These are phyloP conservation scores for Malus hybrid DNA, from an alignment of 331 rosid genomes.

Conservation along the genomic window DNA sequence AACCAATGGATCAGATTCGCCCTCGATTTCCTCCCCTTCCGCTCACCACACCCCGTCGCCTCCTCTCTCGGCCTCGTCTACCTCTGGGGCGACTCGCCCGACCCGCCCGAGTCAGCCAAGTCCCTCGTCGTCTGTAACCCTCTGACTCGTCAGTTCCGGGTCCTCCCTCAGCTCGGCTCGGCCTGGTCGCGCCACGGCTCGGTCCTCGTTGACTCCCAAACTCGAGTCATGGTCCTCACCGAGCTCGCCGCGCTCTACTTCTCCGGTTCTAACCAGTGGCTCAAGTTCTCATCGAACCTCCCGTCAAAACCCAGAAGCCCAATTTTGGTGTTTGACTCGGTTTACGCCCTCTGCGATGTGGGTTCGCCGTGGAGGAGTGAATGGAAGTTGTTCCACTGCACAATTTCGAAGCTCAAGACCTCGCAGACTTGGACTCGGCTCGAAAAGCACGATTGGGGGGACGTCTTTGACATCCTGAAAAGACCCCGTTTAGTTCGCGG, in stretches of 20 bases:
- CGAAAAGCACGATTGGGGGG: conserved; percentile 73
- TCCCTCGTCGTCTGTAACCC: conserved; percentile 77
- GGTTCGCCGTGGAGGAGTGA: conserved; percentile 92
- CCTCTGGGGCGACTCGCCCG: conserved; percentile 68
- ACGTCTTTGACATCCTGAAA: conserved; percentile 65
- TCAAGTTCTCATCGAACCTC: conserved; percentile 67
- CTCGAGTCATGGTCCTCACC: conserved; percentile 71
- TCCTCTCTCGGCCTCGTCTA: conserved; percentile 72
- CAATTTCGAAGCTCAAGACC: conserved; percentile 11
- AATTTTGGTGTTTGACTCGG: conserved; percentile 47
- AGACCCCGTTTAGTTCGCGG: conserved; percentile 73
- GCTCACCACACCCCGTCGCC: conserved; percentile 69
- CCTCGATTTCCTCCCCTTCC: conserved; percentile 74
- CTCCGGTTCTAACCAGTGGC: conserved; percentile 45
- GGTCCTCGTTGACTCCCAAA: conserved; percentile 62
- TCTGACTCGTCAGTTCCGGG: conserved; percentile 54
- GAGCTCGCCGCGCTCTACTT: conserved; percentile 79
- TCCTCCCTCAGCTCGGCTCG: conserved; percentile 77
- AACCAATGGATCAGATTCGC: conserved; percentile 51
- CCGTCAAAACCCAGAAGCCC: conserved; percentile 90
- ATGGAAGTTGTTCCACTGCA: conserved; percentile 71
- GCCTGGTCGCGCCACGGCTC: conserved; percentile 97
- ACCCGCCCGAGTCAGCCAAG: conserved; percentile 32
- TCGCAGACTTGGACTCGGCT: conserved; percentile 56
- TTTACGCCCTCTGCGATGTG: conserved; percentile 70